Conservation (phyloP, 164 flowering plant genomes). For the Kalanchoe fedtschenkoi region DNA sequence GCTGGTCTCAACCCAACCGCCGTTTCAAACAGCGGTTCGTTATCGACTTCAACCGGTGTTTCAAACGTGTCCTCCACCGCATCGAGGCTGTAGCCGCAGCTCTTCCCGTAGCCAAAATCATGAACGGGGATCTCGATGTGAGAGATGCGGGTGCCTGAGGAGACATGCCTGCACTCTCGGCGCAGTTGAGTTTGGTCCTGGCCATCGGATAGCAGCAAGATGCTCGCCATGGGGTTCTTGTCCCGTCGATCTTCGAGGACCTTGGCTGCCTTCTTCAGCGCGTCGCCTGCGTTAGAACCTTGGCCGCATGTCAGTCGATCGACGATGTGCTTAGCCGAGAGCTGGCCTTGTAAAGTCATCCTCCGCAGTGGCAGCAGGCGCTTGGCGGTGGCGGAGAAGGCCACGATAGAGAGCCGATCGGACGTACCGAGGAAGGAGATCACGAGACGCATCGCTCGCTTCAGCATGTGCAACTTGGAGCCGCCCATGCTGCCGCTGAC, state of each 20-base stretch:
- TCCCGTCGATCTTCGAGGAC: conserved; percentile 85
- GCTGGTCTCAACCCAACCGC: too few relatives aligned
- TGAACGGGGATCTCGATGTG: conserved; percentile 62
- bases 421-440: conserved; percentile 47
- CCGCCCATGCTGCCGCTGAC: conserved; percentile 46
- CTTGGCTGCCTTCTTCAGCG: conserved; percentile 61
- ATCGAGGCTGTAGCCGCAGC: background rate
- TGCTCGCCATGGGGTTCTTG: conserved; percentile 73
- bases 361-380: conserved; percentile 53
- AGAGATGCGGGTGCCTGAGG: conserved; percentile 59
- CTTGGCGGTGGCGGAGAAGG: conserved; percentile 43
- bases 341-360: conserved; percentile 70
- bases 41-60: too few relatives aligned
- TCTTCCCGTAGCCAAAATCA: conserved; percentile 8
- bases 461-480: conserved; percentile 42
- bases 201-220: conserved; percentile 80
- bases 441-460: conserved; percentile 49
- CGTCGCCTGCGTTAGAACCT: conserved; percentile 57
- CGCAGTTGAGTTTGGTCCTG: conserved; percentile 29
- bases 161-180: conserved; percentile 9
- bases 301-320: conserved; percentile 58
- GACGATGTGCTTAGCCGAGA: conserved; percentile 47
- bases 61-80: conserved; percentile 68
- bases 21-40: too few relatives aligned
- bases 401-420: conserved; percentile 55